Percentiles rank a stretch among this genome's conserved stretches.
Conservation (phyloP, 495 filamentous ascomycete genomes). For the Amniculicola lignicola region DNA sequence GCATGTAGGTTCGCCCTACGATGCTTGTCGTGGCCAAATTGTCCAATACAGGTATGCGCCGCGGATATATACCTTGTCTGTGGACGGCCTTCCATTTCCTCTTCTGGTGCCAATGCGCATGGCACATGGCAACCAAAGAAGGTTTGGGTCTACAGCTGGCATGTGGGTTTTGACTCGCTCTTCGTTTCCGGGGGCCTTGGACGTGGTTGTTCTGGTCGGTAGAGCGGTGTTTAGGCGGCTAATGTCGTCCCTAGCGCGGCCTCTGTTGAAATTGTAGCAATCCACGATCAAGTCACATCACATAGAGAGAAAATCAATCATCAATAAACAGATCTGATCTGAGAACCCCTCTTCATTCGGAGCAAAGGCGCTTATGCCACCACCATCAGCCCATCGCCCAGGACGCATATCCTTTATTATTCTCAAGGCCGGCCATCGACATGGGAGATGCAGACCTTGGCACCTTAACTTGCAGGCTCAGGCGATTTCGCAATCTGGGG, state of each 20-base stretch:
- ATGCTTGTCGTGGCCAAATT: neutral
- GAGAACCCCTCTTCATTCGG: neutral
- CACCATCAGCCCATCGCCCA: neutral
- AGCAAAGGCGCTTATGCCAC: neutral
- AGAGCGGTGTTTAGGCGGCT: no score
- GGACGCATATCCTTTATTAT: no score
- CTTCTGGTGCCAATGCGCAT: neutral
- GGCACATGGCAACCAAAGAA: no score
- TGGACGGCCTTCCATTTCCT: neutral
- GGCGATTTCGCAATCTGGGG: neutral
- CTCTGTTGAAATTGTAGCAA: no score
- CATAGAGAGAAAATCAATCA: no score
- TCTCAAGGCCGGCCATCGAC: neutral
- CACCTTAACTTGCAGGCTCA: neutral
- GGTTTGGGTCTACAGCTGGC: no score
- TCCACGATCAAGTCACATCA: no score
- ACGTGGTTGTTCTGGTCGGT: no score
- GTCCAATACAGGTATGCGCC: neutral
- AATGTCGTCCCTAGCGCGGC: no score
- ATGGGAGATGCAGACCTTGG: neutral
- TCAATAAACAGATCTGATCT: neutral
- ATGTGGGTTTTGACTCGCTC: no score
- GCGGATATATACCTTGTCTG: neutral
- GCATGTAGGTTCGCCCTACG: slow-evolving; percentile 8
- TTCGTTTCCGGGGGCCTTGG: no score